Percentiles rank a stretch among this genome's conserved stretches.
These are phyloP conservation scores for Pseudogymnoascus sp. DNA, from an alignment of 2,329 filamentous ascomycete species.

Conservation along the genomic window DNA sequence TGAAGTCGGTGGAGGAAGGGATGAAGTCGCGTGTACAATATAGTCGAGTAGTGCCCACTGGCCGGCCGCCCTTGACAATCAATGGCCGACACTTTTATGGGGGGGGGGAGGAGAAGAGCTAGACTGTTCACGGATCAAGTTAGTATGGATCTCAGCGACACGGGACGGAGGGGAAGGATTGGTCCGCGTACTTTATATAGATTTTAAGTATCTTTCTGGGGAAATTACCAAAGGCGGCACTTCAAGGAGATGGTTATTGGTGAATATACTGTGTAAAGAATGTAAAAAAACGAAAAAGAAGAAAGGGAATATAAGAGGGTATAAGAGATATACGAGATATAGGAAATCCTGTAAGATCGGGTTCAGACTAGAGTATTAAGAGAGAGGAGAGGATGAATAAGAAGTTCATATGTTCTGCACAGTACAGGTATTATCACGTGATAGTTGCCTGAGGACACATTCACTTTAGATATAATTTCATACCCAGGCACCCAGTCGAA, in stretches of 20 bases:
- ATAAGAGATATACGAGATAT: neutral
- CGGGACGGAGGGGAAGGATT: neutral
- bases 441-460: neutral
- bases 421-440: neutral
- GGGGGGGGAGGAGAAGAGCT: neutral
- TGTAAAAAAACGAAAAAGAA: no score
- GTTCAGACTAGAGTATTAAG: neutral
- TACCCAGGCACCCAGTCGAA: neutral
- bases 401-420: no score
- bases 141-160: neutral
- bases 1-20: neutral
- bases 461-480: neutral
- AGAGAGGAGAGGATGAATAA: neutral
- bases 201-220: neutral
- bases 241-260: neutral
- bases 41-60: neutral
- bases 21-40: constrained; percentile 2
- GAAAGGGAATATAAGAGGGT: no score
- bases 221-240: neutral
- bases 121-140: neutral
- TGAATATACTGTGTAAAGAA: neutral
- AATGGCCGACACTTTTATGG: neutral
- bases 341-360: neutral
- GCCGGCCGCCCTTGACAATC: constrained; percentile 2
- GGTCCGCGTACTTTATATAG: neutral